Evolutionary conservation across 306 rosid genomes (phyloP).

Genomic region (Glycine soja): DNA sequence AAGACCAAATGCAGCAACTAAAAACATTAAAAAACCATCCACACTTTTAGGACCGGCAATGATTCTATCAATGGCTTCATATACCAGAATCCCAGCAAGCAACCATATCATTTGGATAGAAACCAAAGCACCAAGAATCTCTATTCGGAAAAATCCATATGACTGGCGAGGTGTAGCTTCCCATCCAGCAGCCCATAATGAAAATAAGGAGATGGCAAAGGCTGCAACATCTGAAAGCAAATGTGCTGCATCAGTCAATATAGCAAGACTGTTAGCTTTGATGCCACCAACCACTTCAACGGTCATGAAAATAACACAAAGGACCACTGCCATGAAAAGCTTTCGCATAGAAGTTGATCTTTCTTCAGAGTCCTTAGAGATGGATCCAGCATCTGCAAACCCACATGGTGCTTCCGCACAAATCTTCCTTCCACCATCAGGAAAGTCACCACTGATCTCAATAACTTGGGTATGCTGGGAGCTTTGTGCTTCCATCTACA

Average conservation of each 20-base stretch:
- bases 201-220: conserved; percentile 79
- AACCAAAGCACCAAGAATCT: conserved; percentile 83
- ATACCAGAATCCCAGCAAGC: conserved; percentile 78
- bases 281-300: conserved; percentile 78
- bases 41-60: conserved; percentile 54
- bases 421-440: conserved; percentile 61
- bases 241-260: conserved; percentile 88
- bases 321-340: conserved; percentile 70
- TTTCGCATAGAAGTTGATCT: conserved; percentile 72
- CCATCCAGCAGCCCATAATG: conserved; percentile 88
- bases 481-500: conserved; percentile 67
- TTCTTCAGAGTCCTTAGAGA: conserved; percentile 71
- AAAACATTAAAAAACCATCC: conserved; percentile 71
- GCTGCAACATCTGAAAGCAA: conserved; percentile 83
- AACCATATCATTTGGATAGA: conserved; percentile 84
- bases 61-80: conserved; percentile 74
- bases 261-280: conserved; percentile 82
- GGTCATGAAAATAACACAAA: conserved; percentile 74
- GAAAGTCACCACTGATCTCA: conserved; percentile 57
- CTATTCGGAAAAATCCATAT: conserved; percentile 78
- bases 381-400: conserved; percentile 63
- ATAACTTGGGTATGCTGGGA: conserved; percentile 55
- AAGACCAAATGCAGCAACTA: conserved; percentile 74
- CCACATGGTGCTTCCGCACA: conserved; percentile 84
- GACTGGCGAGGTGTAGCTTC: conserved; percentile 87